These are phyloP conservation scores for Eremochloa ophiuroides DNA, from an alignment of 176 grass and related monocot genomes.

Conservation along the genomic window DNA sequence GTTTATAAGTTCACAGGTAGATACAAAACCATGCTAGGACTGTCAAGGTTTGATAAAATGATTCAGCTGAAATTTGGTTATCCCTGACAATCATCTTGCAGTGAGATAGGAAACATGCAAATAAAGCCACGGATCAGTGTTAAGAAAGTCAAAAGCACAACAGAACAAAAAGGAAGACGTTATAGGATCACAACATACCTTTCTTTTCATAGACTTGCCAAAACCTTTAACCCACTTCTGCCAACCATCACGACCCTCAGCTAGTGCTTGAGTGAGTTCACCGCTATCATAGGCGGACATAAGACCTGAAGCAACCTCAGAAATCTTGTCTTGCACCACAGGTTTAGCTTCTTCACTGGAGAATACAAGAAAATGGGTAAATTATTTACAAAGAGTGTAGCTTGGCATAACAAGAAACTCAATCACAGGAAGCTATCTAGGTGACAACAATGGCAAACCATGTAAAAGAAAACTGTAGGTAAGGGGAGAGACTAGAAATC, in stretches of 20 bases:
- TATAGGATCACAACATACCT: constrained; percentile 36
- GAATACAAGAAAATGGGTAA: constrained; percentile 9
- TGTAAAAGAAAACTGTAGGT: neutral
- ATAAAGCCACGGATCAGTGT: neutral
- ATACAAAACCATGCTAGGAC: neutral
- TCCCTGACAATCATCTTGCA: neutral
- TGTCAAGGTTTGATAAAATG: constrained; percentile 10
- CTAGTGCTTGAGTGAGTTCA: constrained; percentile 70
- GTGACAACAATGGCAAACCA: neutral
- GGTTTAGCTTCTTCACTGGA: constrained; percentile 80
- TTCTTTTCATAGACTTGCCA: constrained; percentile 73
- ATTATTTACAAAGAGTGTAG: neutral
- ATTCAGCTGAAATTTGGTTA: constrained; percentile 12
- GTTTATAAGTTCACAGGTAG: neutral
- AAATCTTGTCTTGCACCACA: constrained; percentile 90
- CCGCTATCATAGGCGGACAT: constrained; percentile 75
- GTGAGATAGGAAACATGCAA: neutral
- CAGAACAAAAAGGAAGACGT: neutral
- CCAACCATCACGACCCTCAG: constrained; percentile 73
- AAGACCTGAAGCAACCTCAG: constrained; percentile 56
- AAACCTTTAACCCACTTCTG: constrained; percentile 89
- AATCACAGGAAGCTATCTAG: neutral
- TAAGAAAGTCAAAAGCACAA: constrained; percentile 16
- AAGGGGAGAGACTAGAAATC: neutral
- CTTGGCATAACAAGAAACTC: constrained; percentile 1